These are phyloP conservation scores for Porphyrellus cyaneotinctus DNA, from an alignment of 768 basidiomycete genomes.

Conservation along the genomic window DNA sequence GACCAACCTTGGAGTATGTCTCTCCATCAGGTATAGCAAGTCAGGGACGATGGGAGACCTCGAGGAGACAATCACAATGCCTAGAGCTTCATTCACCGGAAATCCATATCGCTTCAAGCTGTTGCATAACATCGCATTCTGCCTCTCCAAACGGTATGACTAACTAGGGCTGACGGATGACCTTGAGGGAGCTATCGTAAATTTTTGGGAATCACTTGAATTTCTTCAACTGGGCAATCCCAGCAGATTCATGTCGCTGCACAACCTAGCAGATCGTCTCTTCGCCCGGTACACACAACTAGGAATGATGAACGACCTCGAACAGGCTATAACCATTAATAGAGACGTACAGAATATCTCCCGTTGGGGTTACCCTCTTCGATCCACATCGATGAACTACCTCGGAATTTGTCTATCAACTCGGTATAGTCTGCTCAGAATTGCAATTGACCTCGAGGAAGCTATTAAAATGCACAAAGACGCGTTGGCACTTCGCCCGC, in stretches of 20 bases:
- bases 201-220: no score
- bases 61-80: neutral
- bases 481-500: neutral
- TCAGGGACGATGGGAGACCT: neutral
- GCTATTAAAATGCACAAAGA: neutral
- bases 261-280: neutral
- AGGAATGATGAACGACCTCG: neutral
- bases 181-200: neutral
- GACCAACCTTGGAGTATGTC: no score
- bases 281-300: neutral
- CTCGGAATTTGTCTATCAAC: neutral
- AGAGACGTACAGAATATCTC: neutral
- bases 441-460: neutral
- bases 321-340: neutral
- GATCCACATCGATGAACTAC: neutral
- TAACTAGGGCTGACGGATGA: no score
- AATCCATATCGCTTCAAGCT: no score
- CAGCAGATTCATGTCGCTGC: neutral
- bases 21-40: no score
- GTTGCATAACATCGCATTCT: no score
- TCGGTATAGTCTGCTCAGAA: neutral
- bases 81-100: no score
- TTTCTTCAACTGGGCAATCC: neutral
- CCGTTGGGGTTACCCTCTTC: no score
- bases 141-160: no score